Conservation (phyloP, 106 monocot genomes). For the Platanthera guangdongensis region DNA sequence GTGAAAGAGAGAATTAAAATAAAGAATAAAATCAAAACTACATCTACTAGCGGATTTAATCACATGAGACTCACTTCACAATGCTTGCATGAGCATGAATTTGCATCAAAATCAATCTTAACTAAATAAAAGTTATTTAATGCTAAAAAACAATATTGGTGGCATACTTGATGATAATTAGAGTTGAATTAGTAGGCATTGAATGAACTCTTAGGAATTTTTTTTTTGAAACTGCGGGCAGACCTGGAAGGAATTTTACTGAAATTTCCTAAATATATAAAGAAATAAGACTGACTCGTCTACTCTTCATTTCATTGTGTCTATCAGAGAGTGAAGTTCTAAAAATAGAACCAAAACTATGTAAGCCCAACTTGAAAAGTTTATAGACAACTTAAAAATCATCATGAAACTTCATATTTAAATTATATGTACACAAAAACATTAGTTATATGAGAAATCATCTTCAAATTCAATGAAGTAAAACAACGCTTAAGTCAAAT, state of each 20-base stretch:
- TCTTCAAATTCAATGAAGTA: background rate
- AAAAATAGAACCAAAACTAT: background rate
- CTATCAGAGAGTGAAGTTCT: background rate
- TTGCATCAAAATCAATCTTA: background rate
- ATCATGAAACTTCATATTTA: background rate
- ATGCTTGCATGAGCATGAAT: background rate
- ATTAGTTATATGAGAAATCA: background rate
- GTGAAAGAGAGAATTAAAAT: background rate
- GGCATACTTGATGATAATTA: background rate
- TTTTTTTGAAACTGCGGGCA: background rate
- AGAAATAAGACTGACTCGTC: background rate
- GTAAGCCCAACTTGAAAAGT: background rate
- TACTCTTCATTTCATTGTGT: background rate
- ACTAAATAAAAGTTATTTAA: background rate
- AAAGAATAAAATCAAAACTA: background rate
- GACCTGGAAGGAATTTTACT: background rate
- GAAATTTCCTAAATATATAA: background rate
- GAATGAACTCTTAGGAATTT: background rate
- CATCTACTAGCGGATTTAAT: background rate
- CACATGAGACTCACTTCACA: background rate
- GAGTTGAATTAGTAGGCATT: background rate
- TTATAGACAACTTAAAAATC: background rate
- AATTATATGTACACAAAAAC: background rate
- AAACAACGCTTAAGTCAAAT: background rate
- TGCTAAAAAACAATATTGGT: background rate